Conservation (phyloP, 2,329 filamentous ascomycete genomes). For the Fusarium devonianum region DNA sequence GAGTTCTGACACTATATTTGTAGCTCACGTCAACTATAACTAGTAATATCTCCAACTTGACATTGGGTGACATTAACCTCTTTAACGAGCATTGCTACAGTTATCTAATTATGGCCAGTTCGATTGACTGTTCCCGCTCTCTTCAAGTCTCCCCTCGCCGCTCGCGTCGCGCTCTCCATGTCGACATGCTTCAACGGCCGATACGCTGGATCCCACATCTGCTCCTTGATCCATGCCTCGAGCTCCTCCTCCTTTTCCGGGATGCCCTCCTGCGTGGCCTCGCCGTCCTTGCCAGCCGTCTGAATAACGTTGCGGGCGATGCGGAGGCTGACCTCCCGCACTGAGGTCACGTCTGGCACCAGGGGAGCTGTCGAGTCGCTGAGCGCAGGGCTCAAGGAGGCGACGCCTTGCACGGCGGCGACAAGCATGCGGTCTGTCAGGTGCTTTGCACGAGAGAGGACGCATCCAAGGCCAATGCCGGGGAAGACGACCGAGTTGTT, state of each 20-base stretch:
- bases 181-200: conserved; percentile 66
- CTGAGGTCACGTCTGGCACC: conserved; percentile 77
- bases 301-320: conserved; percentile 80
- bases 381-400: conserved; percentile 74
- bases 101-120: conserved; percentile 10
- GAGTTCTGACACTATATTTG: too few species aligned
- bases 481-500: conserved; percentile 90
- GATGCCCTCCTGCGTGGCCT: conserved; percentile 71
- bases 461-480: conserved; percentile 80
- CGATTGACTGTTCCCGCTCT: conserved; percentile 43
- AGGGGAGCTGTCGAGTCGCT: conserved; percentile 69
- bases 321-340: conserved; percentile 77
- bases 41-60: conserved; percentile 8
- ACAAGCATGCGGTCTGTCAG: conserved; percentile 83
- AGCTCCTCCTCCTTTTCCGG: conserved; percentile 63
- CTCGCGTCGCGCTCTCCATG: conserved; percentile 58
- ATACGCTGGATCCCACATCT: conserved; percentile 82
- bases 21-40: too few species aligned
- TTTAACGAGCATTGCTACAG: background rate
- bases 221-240: conserved; percentile 75
- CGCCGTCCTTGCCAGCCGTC: conserved; percentile 71
- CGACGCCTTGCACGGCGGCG: conserved; percentile 77
- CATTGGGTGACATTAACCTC: too few species aligned
- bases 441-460: conserved; percentile 71
- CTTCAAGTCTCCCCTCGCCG: conserved; percentile 55